Percentiles rank a stretch among this genome's conserved stretches.
Conservation (phyloP, 1,139 yeast species). For the Ogataea hybrid region DNA sequence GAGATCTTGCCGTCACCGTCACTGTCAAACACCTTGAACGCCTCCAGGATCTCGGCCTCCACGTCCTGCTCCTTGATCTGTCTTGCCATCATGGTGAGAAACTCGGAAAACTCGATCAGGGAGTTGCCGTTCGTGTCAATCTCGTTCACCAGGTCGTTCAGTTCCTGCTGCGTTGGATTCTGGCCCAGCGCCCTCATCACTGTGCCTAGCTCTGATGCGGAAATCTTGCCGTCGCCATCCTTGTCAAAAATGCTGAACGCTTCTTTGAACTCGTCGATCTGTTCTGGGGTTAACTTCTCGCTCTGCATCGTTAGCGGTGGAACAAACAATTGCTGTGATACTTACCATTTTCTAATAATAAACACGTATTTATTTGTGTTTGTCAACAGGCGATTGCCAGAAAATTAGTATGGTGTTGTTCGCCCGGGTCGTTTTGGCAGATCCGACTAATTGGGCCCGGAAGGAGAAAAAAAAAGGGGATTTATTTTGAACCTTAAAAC, state of each 20-base stretch:
- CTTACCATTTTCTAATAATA: slow-evolving; percentile 7
- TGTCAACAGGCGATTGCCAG: slow-evolving; percentile 6
- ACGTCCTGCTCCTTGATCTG: slow-evolving; percentile 91
- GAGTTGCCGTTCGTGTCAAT: slow-evolving; percentile 96
- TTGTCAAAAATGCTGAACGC: slow-evolving; percentile 96
- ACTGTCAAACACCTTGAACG: slow-evolving; percentile 88
- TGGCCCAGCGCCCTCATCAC: slow-evolving; percentile 98
- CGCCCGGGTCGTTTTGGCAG: neutral
- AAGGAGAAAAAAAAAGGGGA: neutral
- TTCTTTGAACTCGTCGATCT: slow-evolving; percentile 94
- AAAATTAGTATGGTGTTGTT: neutral
- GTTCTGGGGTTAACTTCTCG: slow-evolving; percentile 81
- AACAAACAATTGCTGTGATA: neutral
- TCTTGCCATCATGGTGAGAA: slow-evolving; percentile 72
- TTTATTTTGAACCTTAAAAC: neutral
- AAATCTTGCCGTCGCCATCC: slow-evolving; percentile 94
- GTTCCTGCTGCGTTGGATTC: slow-evolving; percentile 94
- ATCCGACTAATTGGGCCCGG: too few relatives aligned
- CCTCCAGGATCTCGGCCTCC: slow-evolving; percentile 96
- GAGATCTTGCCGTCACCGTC: slow-evolving; percentile 97
- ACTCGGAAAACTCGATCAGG: slow-evolving; percentile 86
- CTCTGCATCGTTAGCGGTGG: slow-evolving; percentile 19
- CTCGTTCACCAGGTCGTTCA: slow-evolving; percentile 94
- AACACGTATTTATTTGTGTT: slow-evolving; percentile 5
- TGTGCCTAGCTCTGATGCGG: slow-evolving; percentile 93